A percentile compares a stretch with the other conserved stretches of the same genome.
These are phyloP conservation scores for Pseudofabraea citricarpa DNA, from an alignment of 2,329 filamentous ascomycete species.

Conservation along the genomic window DNA sequence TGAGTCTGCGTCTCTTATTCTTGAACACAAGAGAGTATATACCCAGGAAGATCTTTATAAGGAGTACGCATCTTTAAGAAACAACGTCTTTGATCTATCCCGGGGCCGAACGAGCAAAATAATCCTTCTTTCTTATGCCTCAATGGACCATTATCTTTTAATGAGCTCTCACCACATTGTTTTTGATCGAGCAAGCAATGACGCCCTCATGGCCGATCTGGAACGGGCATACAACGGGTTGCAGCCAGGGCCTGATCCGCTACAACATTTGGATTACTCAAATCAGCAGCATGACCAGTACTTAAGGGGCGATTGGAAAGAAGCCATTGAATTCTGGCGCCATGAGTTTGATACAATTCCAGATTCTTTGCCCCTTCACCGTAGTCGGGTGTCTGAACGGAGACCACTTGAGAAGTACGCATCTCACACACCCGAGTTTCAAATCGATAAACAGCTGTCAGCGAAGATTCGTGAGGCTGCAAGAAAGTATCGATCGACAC, in stretches of 20 bases:
- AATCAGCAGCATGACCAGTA: not conserved
- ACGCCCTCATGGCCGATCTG: not conserved
- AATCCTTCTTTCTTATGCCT: conserved; percentile 28
- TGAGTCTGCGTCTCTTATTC: too few relatives aligned
- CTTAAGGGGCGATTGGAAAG: not conserved
- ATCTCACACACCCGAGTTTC: too few relatives aligned
- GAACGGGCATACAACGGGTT: not conserved
- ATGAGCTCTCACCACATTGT: conserved; percentile 42
- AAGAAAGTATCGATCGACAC: too few relatives aligned
- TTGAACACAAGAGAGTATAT: not conserved
- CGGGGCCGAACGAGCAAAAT: conserved; percentile 29
- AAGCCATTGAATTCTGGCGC: not conserved
- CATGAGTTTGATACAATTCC: not conserved
- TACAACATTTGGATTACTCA: not conserved
- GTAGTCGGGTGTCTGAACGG: too few relatives aligned
- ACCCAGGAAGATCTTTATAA: not conserved
- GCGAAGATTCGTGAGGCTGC: too few relatives aligned
- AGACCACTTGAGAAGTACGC: too few relatives aligned
- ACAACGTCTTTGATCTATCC: conserved; percentile 33
- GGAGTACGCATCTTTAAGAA: conserved; percentile 14
- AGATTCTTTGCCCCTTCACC: not conserved
- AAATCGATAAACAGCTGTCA: too few relatives aligned
- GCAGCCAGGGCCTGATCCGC: too few relatives aligned
- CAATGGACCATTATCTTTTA: conserved; percentile 33
- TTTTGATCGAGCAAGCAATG: conserved; percentile 40